Percentiles rank a stretch among this genome's conserved stretches.
Conservation (phyloP, 2,329 filamentous ascomycete species). For the Whalleya microplaca region DNA sequence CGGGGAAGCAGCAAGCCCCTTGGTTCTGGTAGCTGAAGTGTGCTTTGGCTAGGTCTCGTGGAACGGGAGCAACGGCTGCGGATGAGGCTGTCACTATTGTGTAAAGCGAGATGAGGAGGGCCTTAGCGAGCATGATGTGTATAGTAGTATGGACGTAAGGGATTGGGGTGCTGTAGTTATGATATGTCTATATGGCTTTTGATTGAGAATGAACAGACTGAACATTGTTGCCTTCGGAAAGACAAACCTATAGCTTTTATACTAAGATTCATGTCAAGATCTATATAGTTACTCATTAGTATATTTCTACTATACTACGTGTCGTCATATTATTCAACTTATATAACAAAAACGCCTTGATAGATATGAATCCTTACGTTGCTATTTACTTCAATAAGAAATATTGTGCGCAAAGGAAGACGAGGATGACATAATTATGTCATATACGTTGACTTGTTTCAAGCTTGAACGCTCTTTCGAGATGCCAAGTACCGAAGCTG, state of each 20-base stretch:
- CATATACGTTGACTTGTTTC: background rate
- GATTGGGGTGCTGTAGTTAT: background rate
- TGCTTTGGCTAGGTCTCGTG: background rate
- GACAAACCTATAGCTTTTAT: background rate
- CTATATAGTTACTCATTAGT: background rate
- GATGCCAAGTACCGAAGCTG: background rate
- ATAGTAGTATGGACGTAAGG: background rate
- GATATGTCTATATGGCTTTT: background rate
- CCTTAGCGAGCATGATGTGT: background rate
- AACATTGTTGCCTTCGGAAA: background rate
- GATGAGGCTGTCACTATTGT: background rate
- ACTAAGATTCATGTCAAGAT: background rate
- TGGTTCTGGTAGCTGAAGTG: background rate
- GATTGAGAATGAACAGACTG: background rate
- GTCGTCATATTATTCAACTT: background rate
- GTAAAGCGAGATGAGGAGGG: background rate
- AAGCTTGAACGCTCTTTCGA: background rate
- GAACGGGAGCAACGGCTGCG: background rate
- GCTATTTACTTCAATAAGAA: background rate
- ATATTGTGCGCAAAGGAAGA: background rate
- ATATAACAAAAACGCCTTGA: background rate
- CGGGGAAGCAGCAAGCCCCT: background rate
- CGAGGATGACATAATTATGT: background rate
- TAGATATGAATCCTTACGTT: background rate
- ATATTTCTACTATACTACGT: background rate